phyloP scores from a whole-genome alignment of 1,139 yeast species.

The Protomyces gravidus region DNA sequence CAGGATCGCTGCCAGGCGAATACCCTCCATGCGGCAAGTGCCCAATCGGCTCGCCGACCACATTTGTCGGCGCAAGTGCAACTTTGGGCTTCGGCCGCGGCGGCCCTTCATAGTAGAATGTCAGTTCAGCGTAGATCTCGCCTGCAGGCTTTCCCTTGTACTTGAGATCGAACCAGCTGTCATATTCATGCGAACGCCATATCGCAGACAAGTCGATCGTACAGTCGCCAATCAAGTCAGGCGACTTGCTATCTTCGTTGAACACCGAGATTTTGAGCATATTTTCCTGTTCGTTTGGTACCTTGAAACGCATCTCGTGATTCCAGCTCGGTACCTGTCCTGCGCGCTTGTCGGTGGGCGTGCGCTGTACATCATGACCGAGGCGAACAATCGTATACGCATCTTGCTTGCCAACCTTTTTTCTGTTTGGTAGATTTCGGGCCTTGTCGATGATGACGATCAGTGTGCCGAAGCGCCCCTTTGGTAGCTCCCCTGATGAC shows the following conservation, averaged over 20 bases:
- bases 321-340: slow-evolving; percentile 86
- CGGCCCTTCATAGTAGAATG: slow-evolving; percentile 69
- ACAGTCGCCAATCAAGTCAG: slow-evolving; percentile 78
- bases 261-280: slow-evolving; percentile 61
- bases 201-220: slow-evolving; percentile 65
- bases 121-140: slow-evolving; percentile 80
- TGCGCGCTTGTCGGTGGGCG: slow-evolving; percentile 70
- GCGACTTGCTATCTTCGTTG: slow-evolving; percentile 82
- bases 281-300: slow-evolving; percentile 43
- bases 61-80: background rate
- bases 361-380: slow-evolving; percentile 74
- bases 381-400: slow-evolving; percentile 78
- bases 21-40: background rate
- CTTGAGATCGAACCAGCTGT: slow-evolving; percentile 73
- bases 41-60: background rate
- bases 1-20: background rate
- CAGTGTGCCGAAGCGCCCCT: slow-evolving; percentile 17
- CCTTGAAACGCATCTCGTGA: slow-evolving; percentile 35
- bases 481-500: background rate
- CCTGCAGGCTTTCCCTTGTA: slow-evolving; percentile 80
- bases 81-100: slow-evolving; percentile 27
- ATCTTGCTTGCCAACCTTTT: slow-evolving; percentile 80
- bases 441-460: slow-evolving; percentile 23
- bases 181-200: slow-evolving; percentile 69
- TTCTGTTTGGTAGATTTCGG: slow-evolving; percentile 68